These are phyloP conservation scores for Globisporangium lucens DNA, from an alignment of 352 stramenopile species.

Conservation along the genomic window DNA sequence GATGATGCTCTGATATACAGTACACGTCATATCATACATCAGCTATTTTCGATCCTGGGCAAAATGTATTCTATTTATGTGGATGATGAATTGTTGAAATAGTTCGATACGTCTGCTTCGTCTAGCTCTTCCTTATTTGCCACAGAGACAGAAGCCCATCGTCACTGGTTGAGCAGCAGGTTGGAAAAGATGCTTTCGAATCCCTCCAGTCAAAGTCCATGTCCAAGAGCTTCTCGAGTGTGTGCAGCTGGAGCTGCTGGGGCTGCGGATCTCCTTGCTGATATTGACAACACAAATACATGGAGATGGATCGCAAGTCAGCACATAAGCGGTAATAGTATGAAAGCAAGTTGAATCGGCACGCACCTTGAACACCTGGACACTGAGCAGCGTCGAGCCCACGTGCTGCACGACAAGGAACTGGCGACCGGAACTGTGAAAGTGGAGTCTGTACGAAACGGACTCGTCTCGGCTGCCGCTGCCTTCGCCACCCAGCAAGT, in stretches of 20 bases:
- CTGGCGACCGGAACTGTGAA: conserved; percentile 2
- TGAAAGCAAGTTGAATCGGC: too few relatives aligned
- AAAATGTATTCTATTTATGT: not conserved
- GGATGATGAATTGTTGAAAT: not conserved
- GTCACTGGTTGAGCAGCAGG: not conserved
- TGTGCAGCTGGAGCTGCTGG: not conserved
- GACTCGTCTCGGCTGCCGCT: not conserved
- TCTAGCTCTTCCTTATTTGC: not conserved
- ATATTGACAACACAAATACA: too few relatives aligned
- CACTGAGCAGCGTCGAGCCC: not conserved
- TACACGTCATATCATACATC: too few relatives aligned
- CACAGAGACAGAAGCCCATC: conserved; percentile 1
- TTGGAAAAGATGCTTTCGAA: not conserved
- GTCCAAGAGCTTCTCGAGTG: not conserved
- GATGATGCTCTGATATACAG: too few relatives aligned
- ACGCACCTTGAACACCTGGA: conserved; percentile 11
- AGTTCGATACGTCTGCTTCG: not conserved
- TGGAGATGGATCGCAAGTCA: too few relatives aligned
- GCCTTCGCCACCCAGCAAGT: not conserved
- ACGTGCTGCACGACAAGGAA: conserved; percentile 5
- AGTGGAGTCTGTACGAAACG: conserved; percentile 6
- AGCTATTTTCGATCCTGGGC: not conserved
- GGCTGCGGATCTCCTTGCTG: conserved; percentile 3
- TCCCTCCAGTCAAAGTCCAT: conserved; percentile 5
- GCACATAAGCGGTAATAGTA: too few relatives aligned